A percentile compares a stretch with the other conserved stretches of the same genome.
Conservation (phyloP, 306 rosid species). For the Senna tora region DNA sequence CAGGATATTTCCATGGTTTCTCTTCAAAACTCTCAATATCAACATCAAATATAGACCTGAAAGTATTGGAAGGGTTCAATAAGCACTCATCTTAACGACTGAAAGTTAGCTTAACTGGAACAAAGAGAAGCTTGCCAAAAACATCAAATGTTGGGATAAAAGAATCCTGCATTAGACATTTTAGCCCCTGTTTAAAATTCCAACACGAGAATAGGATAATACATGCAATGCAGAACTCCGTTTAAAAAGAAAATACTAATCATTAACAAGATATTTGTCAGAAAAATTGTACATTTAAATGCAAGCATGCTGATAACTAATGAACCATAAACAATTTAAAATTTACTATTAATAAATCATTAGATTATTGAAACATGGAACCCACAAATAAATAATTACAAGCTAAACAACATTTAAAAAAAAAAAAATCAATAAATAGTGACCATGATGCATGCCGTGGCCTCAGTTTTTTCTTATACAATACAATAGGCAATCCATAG, state of each 20-base stretch:
- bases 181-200: neutral
- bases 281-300: neutral
- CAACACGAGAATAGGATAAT: neutral
- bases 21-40: conserved; percentile 91
- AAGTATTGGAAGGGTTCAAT: conserved; percentile 41
- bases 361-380: neutral
- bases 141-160: conserved; percentile 23
- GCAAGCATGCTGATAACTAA: neutral
- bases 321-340: too few relatives aligned
- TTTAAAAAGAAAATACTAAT: neutral
- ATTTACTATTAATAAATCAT: neutral
- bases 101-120: conserved; percentile 26
- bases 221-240: neutral
- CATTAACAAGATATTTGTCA: neutral
- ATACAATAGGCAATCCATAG: neutral
- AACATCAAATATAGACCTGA: conserved; percentile 95
- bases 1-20: conserved; percentile 90
- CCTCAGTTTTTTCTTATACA: neutral
- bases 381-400: neutral
- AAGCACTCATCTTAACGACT: conserved; percentile 18
- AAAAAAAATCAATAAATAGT: neutral
- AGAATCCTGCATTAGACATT: conserved; percentile 27
- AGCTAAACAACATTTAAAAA: neutral
- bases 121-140: neutral
- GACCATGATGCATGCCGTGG: conserved; percentile 13